Percentiles rank a stretch among this genome's conserved stretches.
These are phyloP conservation scores for Boletus edulis DNA, from an alignment of 768 basidiomycete species.

Conservation along the genomic window DNA sequence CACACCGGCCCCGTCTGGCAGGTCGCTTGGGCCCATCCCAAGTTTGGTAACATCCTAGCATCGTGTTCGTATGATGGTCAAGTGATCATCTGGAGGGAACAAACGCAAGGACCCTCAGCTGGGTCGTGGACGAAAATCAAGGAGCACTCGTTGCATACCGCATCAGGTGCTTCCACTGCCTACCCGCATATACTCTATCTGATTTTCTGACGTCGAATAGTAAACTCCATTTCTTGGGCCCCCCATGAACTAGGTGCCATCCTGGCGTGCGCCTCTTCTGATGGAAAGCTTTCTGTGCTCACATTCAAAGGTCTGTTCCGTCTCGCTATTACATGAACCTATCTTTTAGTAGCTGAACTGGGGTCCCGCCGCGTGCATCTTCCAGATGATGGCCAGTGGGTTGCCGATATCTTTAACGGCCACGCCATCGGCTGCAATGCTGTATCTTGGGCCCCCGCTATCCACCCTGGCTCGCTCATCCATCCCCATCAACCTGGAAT, in stretches of 20 bases:
- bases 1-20: slow-evolving; percentile 99
- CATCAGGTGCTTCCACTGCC: slow-evolving; percentile 66
- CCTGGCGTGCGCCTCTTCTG: slow-evolving; percentile 93
- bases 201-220: slow-evolving; percentile 38
- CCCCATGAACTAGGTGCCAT: slow-evolving; percentile 97
- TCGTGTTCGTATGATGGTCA: slow-evolving; percentile 99
- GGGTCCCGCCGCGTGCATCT: no score
- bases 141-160: slow-evolving; percentile 91
- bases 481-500: slow-evolving; percentile 54
- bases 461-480: slow-evolving; percentile 81
- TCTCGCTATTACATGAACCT: neutral
- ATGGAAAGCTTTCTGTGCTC: slow-evolving; percentile 94
- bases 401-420: slow-evolving; percentile 90
- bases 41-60: slow-evolving; percentile 93
- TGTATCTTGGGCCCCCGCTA: slow-evolving; percentile 95
- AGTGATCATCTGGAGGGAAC: slow-evolving; percentile 98
- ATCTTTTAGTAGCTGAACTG: neutral
- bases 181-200: neutral
- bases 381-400: slow-evolving; percentile 94
- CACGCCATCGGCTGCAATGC: slow-evolving; percentile 97
- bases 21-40: slow-evolving; percentile 97
- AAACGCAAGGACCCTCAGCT: slow-evolving; percentile 45
- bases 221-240: slow-evolving; percentile 99
- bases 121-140: slow-evolving; percentile 92
- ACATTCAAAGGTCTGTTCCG: slow-evolving; percentile 87